Percentiles rank a stretch among this genome's conserved stretches.
Conservation (phyloP, 257 asterid genomes). For the Fraxinus americana region DNA sequence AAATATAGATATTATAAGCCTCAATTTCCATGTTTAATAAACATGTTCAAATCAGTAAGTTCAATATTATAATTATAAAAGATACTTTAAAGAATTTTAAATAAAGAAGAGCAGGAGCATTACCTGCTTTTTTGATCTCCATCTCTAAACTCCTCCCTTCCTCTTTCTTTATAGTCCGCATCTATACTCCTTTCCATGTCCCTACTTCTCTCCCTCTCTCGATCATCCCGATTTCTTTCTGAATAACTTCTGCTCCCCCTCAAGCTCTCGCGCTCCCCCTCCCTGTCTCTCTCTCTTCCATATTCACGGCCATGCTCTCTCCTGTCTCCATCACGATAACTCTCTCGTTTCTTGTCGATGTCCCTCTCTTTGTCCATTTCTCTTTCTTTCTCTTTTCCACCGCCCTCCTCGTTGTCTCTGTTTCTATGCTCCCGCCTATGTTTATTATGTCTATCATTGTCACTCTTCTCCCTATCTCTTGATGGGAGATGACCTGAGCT, state of each 20-base stretch:
- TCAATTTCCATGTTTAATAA: background rate
- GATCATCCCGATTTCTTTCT: slow-evolving; percentile 41
- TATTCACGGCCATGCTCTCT: slow-evolving; percentile 25
- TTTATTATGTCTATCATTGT: slow-evolving; percentile 14
- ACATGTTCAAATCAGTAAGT: background rate
- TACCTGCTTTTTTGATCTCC: slow-evolving; percentile 58
- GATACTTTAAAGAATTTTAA: too few relatives aligned
- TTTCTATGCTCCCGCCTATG: slow-evolving; percentile 40
- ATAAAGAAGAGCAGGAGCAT: slow-evolving; percentile 3
- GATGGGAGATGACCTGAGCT: slow-evolving; percentile 36
- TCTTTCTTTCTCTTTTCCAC: slow-evolving; percentile 28
- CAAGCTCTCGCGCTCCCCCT: slow-evolving; percentile 44
- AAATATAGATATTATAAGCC: background rate
- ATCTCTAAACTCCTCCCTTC: slow-evolving; percentile 38
- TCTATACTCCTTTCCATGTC: slow-evolving; percentile 34
- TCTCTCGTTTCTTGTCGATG: slow-evolving; percentile 35
- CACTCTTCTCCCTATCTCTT: slow-evolving; percentile 38
- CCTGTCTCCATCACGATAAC: slow-evolving; percentile 20
- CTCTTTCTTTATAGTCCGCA: slow-evolving; percentile 42
- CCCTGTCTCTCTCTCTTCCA: slow-evolving; percentile 40
- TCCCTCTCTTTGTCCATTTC: slow-evolving; percentile 36
- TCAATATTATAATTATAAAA: too few relatives aligned
- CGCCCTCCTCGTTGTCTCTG: slow-evolving; percentile 13
- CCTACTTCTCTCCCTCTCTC: slow-evolving; percentile 42
- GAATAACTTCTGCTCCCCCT: slow-evolving; percentile 42